These are phyloP conservation scores for Aspergillus bridgeri DNA, from an alignment of 495 filamentous ascomycete species.

Conservation along the genomic window DNA sequence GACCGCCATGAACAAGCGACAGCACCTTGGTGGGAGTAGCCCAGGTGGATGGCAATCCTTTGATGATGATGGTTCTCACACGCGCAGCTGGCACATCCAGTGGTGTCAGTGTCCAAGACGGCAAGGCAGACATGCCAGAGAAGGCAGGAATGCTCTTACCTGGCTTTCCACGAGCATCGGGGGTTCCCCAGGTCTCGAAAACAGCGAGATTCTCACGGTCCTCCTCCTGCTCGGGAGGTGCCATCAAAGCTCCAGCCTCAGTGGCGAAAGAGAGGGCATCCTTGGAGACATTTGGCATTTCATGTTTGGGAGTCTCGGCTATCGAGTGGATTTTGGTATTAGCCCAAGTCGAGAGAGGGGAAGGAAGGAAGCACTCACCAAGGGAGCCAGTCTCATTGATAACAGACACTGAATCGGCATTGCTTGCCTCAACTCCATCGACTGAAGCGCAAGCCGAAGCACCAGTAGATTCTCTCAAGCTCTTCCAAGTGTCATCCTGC, in stretches of 20 bases:
- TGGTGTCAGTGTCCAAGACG: constrained; percentile 3
- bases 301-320: background rate
- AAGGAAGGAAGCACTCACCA: background rate
- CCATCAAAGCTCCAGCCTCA: background rate
- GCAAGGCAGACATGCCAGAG: background rate
- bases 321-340: background rate
- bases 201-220: constrained; percentile 22
- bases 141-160: constrained; percentile 15
- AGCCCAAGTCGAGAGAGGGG: background rate
- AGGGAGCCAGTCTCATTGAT: background rate
- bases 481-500: background rate
- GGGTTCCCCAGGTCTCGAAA: constrained; percentile 28
- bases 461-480: background rate
- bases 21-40: constrained; percentile 32
- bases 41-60: constrained; percentile 29
- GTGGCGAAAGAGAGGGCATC: background rate
- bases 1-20: constrained; percentile 42
- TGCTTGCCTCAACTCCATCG: background rate
- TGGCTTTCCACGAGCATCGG: constrained; percentile 22
- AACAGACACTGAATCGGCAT: background rate
- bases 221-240: background rate
- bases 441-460: background rate
- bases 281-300: background rate
- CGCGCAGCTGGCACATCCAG: constrained; percentile 24
- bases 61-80: constrained; percentile 34